Percentiles rank a stretch among this genome's conserved stretches.
Conservation (phyloP, 371 early-diverging fungal species). For the Dichotomocladium elegans region DNA sequence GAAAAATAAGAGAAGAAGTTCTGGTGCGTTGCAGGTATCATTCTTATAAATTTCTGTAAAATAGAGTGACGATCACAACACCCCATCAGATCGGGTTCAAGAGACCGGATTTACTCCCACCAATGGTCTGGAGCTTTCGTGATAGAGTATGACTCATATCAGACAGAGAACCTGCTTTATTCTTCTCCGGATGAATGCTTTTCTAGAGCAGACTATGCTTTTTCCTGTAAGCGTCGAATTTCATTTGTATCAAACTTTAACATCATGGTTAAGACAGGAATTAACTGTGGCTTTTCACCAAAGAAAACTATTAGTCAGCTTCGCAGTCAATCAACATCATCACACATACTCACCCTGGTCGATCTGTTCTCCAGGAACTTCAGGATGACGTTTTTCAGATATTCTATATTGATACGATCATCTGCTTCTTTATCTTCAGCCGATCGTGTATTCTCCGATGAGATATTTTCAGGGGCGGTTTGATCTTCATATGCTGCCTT, state of each 20-base stretch:
- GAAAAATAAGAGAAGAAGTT: no score
- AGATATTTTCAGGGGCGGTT: no score
- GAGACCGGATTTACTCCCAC: no score
- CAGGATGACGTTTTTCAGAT: constrained; percentile 78
- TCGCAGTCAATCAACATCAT: background rate
- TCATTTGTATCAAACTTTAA: constrained; percentile 81
- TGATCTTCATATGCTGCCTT: constrained; percentile 10
- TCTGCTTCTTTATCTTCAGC: constrained; percentile 38
- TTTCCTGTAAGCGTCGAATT: constrained; percentile 53
- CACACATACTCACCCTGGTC: constrained; percentile 47
- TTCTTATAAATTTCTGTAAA: no score
- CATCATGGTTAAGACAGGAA: constrained; percentile 78
- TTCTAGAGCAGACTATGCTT: no score
- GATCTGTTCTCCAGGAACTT: constrained; percentile 83
- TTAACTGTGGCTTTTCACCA: constrained; percentile 59
- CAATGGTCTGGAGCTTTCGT: no score
- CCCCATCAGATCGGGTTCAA: no score
- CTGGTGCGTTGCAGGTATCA: no score
- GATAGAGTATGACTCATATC: no score
- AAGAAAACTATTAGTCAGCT: constrained; percentile 3
- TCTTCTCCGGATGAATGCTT: no score
- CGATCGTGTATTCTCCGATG: constrained; percentile 11
- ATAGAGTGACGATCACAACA: no score
- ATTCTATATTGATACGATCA: constrained; percentile 82
- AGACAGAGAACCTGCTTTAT: no score